Percentiles rank a stretch among this genome's conserved stretches.
Conservation (phyloP, 176 grass and related monocot genomes). For the Microstegium vimineum region DNA sequence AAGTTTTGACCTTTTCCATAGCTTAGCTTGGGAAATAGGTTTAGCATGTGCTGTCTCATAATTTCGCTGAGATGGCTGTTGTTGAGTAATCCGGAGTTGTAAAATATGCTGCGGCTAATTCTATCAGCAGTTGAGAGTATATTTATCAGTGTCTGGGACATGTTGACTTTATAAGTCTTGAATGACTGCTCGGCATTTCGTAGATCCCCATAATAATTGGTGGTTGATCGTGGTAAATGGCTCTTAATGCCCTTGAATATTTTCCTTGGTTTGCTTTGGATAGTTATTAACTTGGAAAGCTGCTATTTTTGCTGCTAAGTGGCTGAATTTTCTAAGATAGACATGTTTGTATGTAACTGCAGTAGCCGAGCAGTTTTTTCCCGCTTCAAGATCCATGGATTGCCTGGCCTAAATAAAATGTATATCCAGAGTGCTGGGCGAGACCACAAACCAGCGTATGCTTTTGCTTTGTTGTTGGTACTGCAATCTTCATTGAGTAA, state of each 20-base stretch:
- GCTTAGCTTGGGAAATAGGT: slow-evolving; percentile 42
- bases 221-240: neutral
- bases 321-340: neutral
- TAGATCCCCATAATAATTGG: neutral
- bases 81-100: slow-evolving; percentile 56
- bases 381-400: neutral
- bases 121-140: slow-evolving; percentile 35
- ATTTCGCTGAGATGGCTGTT: slow-evolving; percentile 50
- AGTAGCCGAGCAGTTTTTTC: neutral
- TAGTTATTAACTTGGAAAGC: neutral
- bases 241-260: neutral
- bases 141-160: neutral
- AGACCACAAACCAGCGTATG: neutral
- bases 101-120: slow-evolving; percentile 74
- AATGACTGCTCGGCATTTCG: slow-evolving; percentile 13
- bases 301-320: neutral
- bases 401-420: neutral
- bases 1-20: slow-evolving; percentile 36
- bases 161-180: neutral
- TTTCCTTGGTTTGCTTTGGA: neutral
- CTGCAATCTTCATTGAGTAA: neutral
- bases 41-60: slow-evolving; percentile 29
- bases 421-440: neutral
- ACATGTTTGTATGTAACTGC: neutral
- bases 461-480: neutral